A percentile compares a stretch with the other conserved stretches of the same genome.
Conservation (phyloP, 2,329 filamentous ascomycete genomes). For the Podosphaera leucotricha region DNA sequence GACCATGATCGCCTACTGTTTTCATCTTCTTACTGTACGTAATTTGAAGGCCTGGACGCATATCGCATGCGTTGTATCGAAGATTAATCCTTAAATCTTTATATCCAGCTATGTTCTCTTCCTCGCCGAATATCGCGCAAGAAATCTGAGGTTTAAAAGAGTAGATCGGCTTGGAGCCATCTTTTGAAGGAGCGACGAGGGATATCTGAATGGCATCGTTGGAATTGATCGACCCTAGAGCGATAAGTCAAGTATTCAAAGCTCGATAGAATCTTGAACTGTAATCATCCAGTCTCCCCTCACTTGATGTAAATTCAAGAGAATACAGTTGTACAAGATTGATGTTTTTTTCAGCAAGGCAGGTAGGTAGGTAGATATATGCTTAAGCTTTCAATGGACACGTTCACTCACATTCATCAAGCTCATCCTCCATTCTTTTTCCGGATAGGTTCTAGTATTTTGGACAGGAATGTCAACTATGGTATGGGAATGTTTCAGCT, state of each 20-base stretch:
- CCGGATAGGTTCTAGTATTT: background rate
- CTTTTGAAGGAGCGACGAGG: slow-evolving; percentile 26
- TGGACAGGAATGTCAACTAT: background rate
- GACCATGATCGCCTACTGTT: slow-evolving; percentile 39
- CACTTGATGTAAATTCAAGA: background rate
- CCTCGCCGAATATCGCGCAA: slow-evolving; percentile 81
- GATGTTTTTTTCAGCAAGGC: too few species aligned
- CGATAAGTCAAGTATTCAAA: background rate
- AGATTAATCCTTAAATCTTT: slow-evolving; percentile 56
- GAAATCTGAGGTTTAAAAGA: slow-evolving; percentile 72
- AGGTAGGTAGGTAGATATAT: too few species aligned
- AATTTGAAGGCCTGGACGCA: slow-evolving; percentile 53
- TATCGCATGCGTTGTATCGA: slow-evolving; percentile 41
- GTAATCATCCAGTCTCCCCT: background rate
- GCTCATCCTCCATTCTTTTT: background rate
- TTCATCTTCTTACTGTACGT: slow-evolving; percentile 50
- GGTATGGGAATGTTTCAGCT: background rate
- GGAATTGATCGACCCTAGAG: slow-evolving; percentile 13
- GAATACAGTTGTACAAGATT: background rate
- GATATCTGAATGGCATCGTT: slow-evolving; percentile 36
- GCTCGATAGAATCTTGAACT: background rate
- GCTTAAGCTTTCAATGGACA: background rate
- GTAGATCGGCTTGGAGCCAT: slow-evolving; percentile 30
- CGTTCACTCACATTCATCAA: background rate
- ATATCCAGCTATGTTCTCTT: slow-evolving; percentile 80